Base-by-base conservation (phyloP, 495 filamentous ascomycete genomes). In the Aspergillus nidulans region DNA sequence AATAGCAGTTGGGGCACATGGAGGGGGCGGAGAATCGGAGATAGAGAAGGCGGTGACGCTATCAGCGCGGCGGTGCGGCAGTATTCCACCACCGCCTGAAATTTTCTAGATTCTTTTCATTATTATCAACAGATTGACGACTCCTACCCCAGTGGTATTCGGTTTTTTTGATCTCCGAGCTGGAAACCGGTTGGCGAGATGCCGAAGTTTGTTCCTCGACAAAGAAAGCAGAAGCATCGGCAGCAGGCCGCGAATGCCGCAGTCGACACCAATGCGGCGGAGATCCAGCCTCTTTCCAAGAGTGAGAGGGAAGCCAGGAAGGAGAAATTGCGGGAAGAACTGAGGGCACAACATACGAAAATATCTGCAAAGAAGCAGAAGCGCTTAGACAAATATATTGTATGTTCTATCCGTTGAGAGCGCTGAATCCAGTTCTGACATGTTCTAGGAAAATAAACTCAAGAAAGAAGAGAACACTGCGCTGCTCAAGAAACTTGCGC, bases 311-410 rank as follows among this genome's bases (percentile, higher is more conserved):
- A 92, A 63, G 79, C 82, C 54, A 84, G 81, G 64, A 88, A 83
- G 64, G 76, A 82, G 50, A 79, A 86, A 59, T 60, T 96, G 42
- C 83, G 79, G 54, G 83, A 85, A n/a, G 81, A 88, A 56, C 54
- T 86, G 52, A 71, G 70, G 54, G 67, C 69, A 12, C 77, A 79
- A 52, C 80, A 88, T 47, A 70, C 78, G n/a, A 89, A 88, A 64
- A 83, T 96, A 57, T 92, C 87, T 28, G 78, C 82, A 36, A 95
- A 97, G 76, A 99, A 99, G 74, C 81, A 90, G 51, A 97, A 97
- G 73, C 80, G 94, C 36, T 74, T 99, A 30, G 91, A 97, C 55
- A 97, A 97, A 65, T 99, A 99, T 65, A 95, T 99, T 76, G 84
- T 86, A 66, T 15, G 78, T 69, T 10, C 47, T 13, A 2, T 12